Evolutionary conservation across 768 basidiomycete genomes (phyloP).

Genomic region (Termitomyces sp.): DNA sequence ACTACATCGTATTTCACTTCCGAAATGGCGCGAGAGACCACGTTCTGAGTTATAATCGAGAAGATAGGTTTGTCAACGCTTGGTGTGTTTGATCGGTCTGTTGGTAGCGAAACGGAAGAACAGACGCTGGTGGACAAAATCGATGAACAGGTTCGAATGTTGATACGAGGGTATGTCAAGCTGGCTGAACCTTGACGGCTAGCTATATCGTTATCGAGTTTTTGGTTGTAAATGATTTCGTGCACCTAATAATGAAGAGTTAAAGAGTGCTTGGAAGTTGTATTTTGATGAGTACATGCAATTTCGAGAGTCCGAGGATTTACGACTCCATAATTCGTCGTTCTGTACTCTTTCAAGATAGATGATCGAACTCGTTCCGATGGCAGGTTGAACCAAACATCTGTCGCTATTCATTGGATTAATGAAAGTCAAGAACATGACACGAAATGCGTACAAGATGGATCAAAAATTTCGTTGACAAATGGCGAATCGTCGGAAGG

Average conservation of each 20-base stretch:
- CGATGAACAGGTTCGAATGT: conserved; percentile 31
- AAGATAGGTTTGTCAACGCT: conserved; percentile 2
- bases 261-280: not conserved
- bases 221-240: conserved; percentile 45
- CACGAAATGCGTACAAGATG: conserved; percentile 26
- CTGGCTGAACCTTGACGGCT: conserved; percentile 20
- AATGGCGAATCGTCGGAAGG: conserved; percentile 50
- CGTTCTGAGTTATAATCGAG: conserved; percentile 27
- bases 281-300: conserved; percentile 17
- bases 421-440: not conserved
- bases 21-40: conserved; percentile 25
- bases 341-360: conserved; percentile 37
- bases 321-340: conserved; percentile 50
- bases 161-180: conserved; percentile 22
- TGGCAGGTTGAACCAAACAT: conserved; percentile 31
- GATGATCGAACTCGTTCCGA: conserved; percentile 27
- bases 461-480: conserved; percentile 51
- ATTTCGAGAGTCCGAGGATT: conserved; percentile 40
- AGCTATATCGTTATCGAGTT: conserved; percentile 36
- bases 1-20: conserved; percentile 37
- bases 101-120: not conserved
- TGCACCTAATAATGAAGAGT: conserved; percentile 30
- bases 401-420: conserved; percentile 27
- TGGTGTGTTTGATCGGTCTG: not conserved
- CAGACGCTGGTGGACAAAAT: conserved; percentile 24